phyloP scores from a whole-genome alignment of 108 stramenopile species.

The Chaetoceros tenuissimus region DNA sequence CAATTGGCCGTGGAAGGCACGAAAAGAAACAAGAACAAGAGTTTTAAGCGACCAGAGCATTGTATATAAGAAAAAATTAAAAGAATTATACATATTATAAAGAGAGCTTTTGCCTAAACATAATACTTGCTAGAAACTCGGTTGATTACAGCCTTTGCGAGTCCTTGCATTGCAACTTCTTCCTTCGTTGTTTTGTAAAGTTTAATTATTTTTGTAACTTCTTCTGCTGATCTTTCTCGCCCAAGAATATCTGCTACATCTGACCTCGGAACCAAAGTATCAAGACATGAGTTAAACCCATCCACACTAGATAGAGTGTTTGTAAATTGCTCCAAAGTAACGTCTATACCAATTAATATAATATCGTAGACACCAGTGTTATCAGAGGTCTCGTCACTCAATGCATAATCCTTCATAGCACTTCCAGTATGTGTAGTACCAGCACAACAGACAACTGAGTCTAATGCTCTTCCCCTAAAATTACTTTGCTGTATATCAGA shows the following conservation, averaged over 20 bases:
- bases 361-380: neutral
- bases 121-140: neutral
- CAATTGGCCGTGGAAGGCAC: constrained; percentile 59
- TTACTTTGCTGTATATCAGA: neutral
- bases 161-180: neutral
- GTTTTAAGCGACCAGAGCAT: too few species aligned
- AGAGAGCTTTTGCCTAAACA: too few species aligned
- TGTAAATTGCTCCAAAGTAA: neutral
- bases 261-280: neutral
- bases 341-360: neutral
- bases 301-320: neutral
- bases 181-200: neutral
- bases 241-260: neutral
- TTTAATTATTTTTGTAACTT: neutral
- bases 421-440: neutral
- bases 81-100: too few species aligned
- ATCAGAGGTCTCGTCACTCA: neutral
- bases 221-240: neutral
- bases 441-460: neutral
- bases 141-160: neutral
- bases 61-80: too few species aligned
- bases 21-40: constrained; percentile 9
- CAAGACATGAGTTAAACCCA: neutral
- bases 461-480: neutral
- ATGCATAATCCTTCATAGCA: neutral